These are phyloP conservation scores for Artemisia tridentata DNA, from an alignment of 129 eudicot species.

Conservation along the genomic window DNA sequence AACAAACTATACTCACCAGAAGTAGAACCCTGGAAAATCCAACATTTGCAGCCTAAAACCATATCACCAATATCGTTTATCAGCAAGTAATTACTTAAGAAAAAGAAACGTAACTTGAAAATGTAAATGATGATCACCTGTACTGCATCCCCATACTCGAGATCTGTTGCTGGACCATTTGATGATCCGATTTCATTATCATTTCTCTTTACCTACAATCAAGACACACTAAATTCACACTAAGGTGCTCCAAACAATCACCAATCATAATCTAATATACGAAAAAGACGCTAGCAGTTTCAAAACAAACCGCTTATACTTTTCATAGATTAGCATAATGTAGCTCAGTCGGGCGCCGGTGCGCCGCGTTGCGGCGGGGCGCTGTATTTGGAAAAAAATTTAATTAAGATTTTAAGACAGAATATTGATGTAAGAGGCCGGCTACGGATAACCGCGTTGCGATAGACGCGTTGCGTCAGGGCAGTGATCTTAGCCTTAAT, in stretches of 20 bases:
- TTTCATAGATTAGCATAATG: neutral
- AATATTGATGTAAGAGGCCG: too few relatives aligned
- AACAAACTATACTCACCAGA: conserved; percentile 31
- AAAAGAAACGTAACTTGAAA: neutral
- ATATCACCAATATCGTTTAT: neutral
- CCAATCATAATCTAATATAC: neutral
- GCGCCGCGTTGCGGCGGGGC: too few relatives aligned
- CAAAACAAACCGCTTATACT: neutral
- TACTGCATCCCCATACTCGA: conserved; percentile 46
- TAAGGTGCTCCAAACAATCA: neutral
- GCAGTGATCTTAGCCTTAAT: too few relatives aligned
- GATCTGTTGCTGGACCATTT: conserved; percentile 34
- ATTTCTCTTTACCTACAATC: conserved; percentile 32
- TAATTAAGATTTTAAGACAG: too few relatives aligned
- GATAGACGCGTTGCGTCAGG: too few relatives aligned
- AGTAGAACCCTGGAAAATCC: conserved; percentile 46
- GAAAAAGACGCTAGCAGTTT: neutral
- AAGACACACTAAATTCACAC: conserved; percentile 5
- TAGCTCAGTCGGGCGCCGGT: too few relatives aligned
- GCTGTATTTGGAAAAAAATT: too few relatives aligned
- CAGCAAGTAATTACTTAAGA: neutral
- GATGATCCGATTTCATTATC: conserved; percentile 31
- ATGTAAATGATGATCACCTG: conserved; percentile 30
- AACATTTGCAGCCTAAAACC: conserved; percentile 44
- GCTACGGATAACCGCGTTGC: too few relatives aligned